These are phyloP conservation scores for Fusarium phyllophilum DNA, from an alignment of 2,329 filamentous ascomycete genomes.

Conservation along the genomic window DNA sequence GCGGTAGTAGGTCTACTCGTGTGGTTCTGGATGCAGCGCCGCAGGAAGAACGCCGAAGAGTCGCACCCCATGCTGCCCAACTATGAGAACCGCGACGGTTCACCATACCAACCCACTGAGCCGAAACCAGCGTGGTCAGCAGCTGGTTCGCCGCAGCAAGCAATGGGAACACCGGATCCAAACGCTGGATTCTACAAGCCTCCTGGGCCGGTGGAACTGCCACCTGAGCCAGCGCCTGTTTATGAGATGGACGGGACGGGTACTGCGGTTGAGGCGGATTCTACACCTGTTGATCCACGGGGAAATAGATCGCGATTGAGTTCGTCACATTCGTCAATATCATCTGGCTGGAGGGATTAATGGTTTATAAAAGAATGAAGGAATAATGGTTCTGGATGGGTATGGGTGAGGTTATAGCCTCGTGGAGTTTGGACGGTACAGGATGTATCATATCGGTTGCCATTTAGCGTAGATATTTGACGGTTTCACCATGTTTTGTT, in stretches of 20 bases:
- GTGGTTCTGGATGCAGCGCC: conserved; percentile 45
- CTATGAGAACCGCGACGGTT: conserved; percentile 26
- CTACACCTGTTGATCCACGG: conserved; percentile 9
- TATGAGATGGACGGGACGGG: conserved; percentile 42
- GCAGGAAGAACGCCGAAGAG: conserved; percentile 43
- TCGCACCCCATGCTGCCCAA: conserved; percentile 46
- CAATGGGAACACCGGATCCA: conserved; percentile 10
- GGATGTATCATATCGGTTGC: background rate
- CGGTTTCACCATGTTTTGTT: background rate
- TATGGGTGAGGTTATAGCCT: conserved; percentile 14
- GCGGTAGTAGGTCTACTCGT: conserved; percentile 38
- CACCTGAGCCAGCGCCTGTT: conserved; percentile 14
- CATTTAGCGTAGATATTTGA: conserved; percentile 23
- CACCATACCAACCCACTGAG: conserved; percentile 37
- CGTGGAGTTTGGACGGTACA: conserved; percentile 21
- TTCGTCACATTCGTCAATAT: background rate
- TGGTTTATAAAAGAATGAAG: background rate
- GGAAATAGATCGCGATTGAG: background rate
- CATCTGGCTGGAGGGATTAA: background rate
- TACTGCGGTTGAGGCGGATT: conserved; percentile 25
- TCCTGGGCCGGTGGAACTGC: conserved; percentile 18
- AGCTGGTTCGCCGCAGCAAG: conserved; percentile 4
- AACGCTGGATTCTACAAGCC: conserved; percentile 16
- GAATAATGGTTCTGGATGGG: conserved; percentile 16
- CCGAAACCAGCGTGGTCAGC: conserved; percentile 31